Evolutionary conservation across 2,329 filamentous ascomycete genomes (phyloP).

Genomic region (Diaporthe sp.): DNA sequence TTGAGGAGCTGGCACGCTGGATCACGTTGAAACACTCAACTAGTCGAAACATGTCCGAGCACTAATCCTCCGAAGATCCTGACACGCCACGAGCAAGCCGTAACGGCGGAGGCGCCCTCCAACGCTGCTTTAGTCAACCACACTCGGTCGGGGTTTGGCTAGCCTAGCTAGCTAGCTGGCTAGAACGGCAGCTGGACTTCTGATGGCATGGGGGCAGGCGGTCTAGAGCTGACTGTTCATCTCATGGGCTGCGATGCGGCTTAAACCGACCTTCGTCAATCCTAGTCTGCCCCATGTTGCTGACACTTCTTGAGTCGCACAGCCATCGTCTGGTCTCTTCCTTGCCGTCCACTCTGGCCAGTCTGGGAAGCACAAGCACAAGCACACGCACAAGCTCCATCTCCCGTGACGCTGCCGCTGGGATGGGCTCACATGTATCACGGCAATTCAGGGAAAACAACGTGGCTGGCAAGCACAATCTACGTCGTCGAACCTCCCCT

Average conservation of each 20-base stretch:
- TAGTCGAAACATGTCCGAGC: slow-evolving; percentile 23
- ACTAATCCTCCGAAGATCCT: slow-evolving; percentile 15
- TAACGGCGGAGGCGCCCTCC: slow-evolving; percentile 16
- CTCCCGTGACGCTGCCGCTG: neutral
- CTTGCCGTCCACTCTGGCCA: neutral
- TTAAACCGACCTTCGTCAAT: slow-evolving; percentile 22
- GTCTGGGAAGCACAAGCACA: no score
- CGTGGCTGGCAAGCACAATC: slow-evolving; percentile 7
- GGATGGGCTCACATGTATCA: neutral
- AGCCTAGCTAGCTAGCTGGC: neutral
- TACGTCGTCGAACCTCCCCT: neutral
- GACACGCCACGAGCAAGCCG: slow-evolving; percentile 15
- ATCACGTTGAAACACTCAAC: slow-evolving; percentile 15
- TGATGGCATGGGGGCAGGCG: neutral
- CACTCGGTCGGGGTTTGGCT: neutral
- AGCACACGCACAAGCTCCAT: slow-evolving; percentile 7
- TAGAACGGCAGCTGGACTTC: neutral
- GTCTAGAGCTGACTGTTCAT: slow-evolving; percentile 17
- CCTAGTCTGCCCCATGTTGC: slow-evolving; percentile 2
- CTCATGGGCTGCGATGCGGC: slow-evolving; percentile 10
- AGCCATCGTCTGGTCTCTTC: slow-evolving; percentile 12
- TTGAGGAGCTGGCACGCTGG: neutral
- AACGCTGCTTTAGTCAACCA: neutral
- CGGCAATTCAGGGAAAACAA: neutral
- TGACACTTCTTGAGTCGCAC: slow-evolving; percentile 13